Conservation (phyloP, 2,329 filamentous ascomycete species). For the Aspergillus vadensis region DNA sequence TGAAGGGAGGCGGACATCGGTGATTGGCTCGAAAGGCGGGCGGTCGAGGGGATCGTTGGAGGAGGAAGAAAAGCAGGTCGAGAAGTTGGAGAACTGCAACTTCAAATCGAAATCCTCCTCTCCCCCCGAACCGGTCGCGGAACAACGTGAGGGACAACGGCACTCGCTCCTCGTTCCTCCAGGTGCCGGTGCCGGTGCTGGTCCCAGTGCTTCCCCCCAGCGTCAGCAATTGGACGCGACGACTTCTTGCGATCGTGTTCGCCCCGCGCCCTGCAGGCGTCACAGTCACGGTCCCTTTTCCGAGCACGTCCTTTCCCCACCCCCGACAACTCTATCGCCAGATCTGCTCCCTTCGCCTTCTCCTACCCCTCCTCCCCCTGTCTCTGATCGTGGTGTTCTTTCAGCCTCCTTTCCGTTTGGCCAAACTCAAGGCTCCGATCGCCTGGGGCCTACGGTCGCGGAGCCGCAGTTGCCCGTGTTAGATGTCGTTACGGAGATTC, state of each 20-base stretch:
- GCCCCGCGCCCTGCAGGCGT: constrained; percentile 12
- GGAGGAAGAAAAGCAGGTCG: background rate
- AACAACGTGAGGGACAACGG: constrained; percentile 13
- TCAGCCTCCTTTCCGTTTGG: constrained; percentile 24
- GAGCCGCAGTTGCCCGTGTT: constrained; percentile 30
- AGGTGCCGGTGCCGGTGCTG: background rate
- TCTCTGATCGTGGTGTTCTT: constrained; percentile 27
- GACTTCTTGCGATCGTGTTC: constrained; percentile 14
- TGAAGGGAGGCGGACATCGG: background rate
- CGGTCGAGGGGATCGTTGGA: constrained; percentile 8
- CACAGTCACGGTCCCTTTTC: constrained; percentile 18
- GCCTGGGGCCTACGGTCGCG: constrained; percentile 14
- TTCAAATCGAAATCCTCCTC: background rate
- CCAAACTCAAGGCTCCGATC: constrained; percentile 20
- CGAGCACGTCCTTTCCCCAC: constrained; percentile 25
- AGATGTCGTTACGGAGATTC: constrained; percentile 32
- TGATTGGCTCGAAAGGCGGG: constrained; percentile 4
- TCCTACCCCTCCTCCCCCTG: constrained; percentile 22
- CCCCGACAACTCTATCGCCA: constrained; percentile 27
- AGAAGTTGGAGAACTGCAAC: background rate
- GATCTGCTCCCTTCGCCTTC: constrained; percentile 21
- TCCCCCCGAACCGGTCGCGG: background rate
- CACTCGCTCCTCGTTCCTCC: background rate
- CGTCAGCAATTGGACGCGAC: constrained; percentile 6
- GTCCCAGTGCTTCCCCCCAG: background rate